Evolutionary conservation across 257 asterid genomes (phyloP), one percentile per base, ranked within the genome.

Genomic region (Agastache rugosa): DNA sequence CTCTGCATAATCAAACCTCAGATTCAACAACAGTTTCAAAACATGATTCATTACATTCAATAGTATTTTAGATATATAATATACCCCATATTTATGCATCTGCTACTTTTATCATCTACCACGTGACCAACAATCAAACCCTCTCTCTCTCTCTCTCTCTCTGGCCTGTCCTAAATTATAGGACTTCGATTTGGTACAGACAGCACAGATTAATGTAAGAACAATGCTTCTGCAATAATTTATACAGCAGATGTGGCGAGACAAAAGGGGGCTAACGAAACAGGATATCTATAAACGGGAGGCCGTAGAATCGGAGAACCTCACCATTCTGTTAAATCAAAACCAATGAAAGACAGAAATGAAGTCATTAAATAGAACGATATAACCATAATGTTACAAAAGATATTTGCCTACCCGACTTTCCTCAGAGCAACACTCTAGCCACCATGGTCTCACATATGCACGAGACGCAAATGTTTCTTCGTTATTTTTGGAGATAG

Each of bases 361-460:
- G 44, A 62, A 61, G 19, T 55, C 27, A 56, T 23, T 11, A 22
- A 66, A 63, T 9, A 41, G 56, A 82, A 68, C 42, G 73, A 67
- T 56, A 69, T n/a, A 39, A 79, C 72, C 78, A 78, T 74, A 82
- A 77, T 70, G 76, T 73, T 78, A 75, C 9, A 34, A 19, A 67
- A 64, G 71, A 72, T 16, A 71, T 47, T 47, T 17, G 66, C 63
- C 75, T 64, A 78, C 62, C 6, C 8, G 35, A 77, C 83, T 78
- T 68, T 79, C 83, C 85, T 83, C 27, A 17, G 82, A 85, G 39
- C 69, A 81, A 80, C 78, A 79, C 64, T 62, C 63, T 72, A 51
- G 47, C 78, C 70, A 56, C 53, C 48, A 15, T 35, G 31, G 82
- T 73, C 72, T 50, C 72, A 35, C 68, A 58, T 76, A 27, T 45